Evolutionary conservation across 2,329 filamentous ascomycete species (phyloP), one percentile per base, ranked within the genome.

Genomic region (Atkinsonella hypoxylon): DNA sequence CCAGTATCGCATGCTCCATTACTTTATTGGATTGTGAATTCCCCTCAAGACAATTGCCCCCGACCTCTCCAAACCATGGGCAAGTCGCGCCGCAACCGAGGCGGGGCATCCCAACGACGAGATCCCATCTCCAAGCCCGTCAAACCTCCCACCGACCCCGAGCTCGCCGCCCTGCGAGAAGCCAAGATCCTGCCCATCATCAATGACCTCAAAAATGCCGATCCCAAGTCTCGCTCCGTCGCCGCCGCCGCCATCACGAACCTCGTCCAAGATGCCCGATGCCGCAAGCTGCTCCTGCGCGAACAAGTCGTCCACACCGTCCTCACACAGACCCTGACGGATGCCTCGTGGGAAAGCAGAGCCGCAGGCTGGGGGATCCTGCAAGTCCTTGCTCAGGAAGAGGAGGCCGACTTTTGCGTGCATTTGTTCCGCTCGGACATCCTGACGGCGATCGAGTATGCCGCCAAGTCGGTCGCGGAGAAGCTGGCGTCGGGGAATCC

Each of bases 291-390:
- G 51, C 71, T 86, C 20, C 68, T 85, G 53, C 71, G 81, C 20
- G 82, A 86, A 64, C 79, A 83, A 63, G 71, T 86, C 56, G 80
- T 85, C 42, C 75, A 75, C 57, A 76, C 77, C 48, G 63, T 86
- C 42, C 72, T 85, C 53, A 79, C 74, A 32, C 78, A 84, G 68
- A 83, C 79, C 31, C 66, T 85, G 51, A 81, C 79, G 22, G 82
- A 86, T 60, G 68, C 74, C 38, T 78, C 73, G 51, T 68, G 83
- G 48, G 81, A 85, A 64, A 80, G 79, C 57, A 73, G 78, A 45
- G 77, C 80, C 42, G 78, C 81, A 18, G 82, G 80, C n/a, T 86
- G 82, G 82, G 76, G 77, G 12, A 82, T 85, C 55, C 67, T 86
- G 48, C 73, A 76, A 55, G 74, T 79, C 41, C 69, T 86, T 49